Evolutionary conservation across 208 protist species (phyloP).

Genomic region (Acanthamoeba triangularis): DNA sequence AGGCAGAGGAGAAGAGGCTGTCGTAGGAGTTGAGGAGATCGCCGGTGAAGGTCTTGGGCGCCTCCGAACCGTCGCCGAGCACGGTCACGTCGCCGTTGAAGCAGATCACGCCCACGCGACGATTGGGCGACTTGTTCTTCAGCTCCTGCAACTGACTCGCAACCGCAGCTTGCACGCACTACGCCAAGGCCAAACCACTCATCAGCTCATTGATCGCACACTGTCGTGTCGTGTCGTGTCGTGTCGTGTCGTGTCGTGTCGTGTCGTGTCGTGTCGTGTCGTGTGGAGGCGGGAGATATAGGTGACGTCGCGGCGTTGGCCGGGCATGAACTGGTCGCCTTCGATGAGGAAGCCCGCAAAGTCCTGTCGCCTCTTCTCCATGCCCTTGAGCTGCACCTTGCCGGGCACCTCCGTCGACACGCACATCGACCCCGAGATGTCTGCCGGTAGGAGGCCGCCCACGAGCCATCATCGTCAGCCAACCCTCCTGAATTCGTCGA

Average conservation of each 20-base stretch:
- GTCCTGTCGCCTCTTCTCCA: conserved; percentile 29
- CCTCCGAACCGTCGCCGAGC: conserved; percentile 62
- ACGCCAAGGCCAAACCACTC: neutral
- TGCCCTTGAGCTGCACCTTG: conserved; percentile 26
- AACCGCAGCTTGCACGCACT: conserved; percentile 84
- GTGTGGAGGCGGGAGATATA: neutral
- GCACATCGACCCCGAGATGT: conserved; percentile 87
- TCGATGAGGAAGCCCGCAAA: conserved; percentile 21
- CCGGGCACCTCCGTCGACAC: conserved; percentile 83
- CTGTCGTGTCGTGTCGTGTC: neutral
- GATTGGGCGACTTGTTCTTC: conserved; percentile 74
- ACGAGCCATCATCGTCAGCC: neutral
- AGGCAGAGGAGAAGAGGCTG: conserved; percentile 7
- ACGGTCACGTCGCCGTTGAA: conserved; percentile 83
- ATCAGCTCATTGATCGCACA: neutral
- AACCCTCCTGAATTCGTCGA: neutral
- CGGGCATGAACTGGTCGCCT: conserved; percentile 56
- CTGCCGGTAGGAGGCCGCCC: conserved; percentile 75
- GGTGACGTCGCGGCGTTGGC: conserved; percentile 31
- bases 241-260: conserved; percentile 26
- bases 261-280: neutral
- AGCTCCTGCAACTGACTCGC: conserved; percentile 79
- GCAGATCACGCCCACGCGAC: conserved; percentile 79
- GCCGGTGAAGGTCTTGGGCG: conserved; percentile 75
- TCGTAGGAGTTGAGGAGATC: conserved; percentile 83